Evolutionary conservation across 2,329 filamentous ascomycete genomes (phyloP).

Genomic region (Fonsecaea monophora): DNA sequence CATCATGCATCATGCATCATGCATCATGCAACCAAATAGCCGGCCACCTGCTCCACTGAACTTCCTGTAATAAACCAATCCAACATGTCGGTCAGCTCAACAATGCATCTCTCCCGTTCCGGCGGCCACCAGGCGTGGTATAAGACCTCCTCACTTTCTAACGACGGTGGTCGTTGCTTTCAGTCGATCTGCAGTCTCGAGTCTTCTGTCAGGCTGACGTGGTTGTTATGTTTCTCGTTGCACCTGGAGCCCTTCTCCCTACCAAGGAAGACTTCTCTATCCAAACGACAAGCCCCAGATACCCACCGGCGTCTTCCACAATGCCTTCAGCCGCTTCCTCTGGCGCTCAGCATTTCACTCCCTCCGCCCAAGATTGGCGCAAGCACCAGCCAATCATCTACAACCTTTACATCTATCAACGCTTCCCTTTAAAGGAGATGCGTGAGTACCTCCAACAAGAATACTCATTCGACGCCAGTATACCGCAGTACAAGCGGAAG

Average conservation of each 20-base stretch:
- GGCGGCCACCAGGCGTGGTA: not conserved
- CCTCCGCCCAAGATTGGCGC: not conserved
- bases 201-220: too few species aligned
- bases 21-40: too few species aligned
- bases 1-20: not conserved
- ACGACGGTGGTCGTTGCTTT: not conserved
- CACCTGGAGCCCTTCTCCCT: too few species aligned
- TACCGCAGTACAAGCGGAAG: conserved; percentile 23
- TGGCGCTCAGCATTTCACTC: too few species aligned
- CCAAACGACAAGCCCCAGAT: too few species aligned
- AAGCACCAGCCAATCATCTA: conserved; percentile 5
- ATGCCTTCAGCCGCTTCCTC: too few species aligned
- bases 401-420: conserved; percentile 8
- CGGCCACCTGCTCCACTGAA: too few species aligned
- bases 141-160: not conserved
- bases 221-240: too few species aligned
- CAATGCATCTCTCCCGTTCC: too few species aligned
- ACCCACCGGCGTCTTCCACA: too few species aligned
- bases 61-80: not conserved
- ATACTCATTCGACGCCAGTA: conserved; percentile 12
- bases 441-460: conserved; percentile 8
- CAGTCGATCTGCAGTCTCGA: not conserved
- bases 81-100: not conserved
- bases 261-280: too few species aligned
- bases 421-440: not conserved